phyloP scores from a whole-genome alignment of 306 rosid genomes.

The Castanea mollissima region DNA sequence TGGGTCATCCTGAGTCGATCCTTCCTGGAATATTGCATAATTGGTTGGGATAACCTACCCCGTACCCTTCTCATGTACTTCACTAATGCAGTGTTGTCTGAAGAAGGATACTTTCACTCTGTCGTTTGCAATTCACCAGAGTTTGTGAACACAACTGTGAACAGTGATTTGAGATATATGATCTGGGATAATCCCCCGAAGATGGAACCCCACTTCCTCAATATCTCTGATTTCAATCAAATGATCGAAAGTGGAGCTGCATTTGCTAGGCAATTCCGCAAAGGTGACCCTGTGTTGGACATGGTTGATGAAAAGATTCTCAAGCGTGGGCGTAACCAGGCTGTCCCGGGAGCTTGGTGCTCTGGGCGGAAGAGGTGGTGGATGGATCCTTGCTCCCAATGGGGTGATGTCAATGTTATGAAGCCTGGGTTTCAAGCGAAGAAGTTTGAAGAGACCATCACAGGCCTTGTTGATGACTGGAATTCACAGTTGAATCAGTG shows the following conservation, averaged over 20 bases:
- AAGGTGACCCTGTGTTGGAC: constrained; percentile 67
- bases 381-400: constrained; percentile 81
- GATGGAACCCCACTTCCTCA: constrained; percentile 89
- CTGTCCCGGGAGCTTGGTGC: constrained; percentile 83
- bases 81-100: constrained; percentile 73
- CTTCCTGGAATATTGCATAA: constrained; percentile 76
- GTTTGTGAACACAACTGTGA: constrained; percentile 79
- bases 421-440: constrained; percentile 77
- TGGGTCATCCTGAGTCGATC: constrained; percentile 86
- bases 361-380: constrained; percentile 70
- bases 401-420: constrained; percentile 73
- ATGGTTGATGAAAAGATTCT: constrained; percentile 71
- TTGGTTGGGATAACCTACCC: constrained; percentile 98
- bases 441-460: constrained; percentile 63
- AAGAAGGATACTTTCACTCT: constrained; percentile 94
- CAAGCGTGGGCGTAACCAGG: constrained; percentile 48
- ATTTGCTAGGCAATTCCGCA: constrained; percentile 70
- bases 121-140: constrained; percentile 85
- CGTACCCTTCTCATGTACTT: constrained; percentile 84
- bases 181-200: constrained; percentile 88
- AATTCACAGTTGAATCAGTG: constrained; percentile 64
- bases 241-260: constrained; percentile 86
- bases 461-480: constrained; percentile 74
- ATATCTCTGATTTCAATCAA: constrained; percentile 53
- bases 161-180: constrained; percentile 78